Base-by-base conservation (phyloP, 2,329 filamentous ascomycete genomes). In the Didymella glomerata region DNA sequence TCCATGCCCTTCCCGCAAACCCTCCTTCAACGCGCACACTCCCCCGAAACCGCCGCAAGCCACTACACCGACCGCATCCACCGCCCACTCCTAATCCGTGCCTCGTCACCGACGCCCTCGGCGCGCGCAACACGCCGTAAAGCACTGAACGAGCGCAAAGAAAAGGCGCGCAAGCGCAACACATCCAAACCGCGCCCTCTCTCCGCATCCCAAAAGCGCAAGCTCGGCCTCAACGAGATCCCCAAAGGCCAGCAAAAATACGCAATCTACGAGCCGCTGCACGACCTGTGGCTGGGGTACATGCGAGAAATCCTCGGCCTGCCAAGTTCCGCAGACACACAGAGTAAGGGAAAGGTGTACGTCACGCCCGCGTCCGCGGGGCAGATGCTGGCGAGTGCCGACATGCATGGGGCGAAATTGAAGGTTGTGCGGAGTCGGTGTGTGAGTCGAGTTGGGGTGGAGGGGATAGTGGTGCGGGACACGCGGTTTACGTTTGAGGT, bases 401-500 rank as follows among this genome's bases (percentile, higher is more conserved):
- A 99, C 78, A 94, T 93, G 70, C 93, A 98, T 75, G 95, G 95
- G 1, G 93, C 94, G 16, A 81, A 88, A 67, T 76, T 97, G 20
- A 88, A 93, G 78, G 92, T 98, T 22, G 90, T 94, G 54, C 81
- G 93, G 68, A 95, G 93, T 76, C 80, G 86, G 28, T 97, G 93
- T 75, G 86, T 90, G 16, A 88, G 90, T 53, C 84, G 94, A 16
- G 93, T 99, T 0, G 94, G 95, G 0, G 78, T 94, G 53, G 86
- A 83, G 68, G 95, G 95, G 16, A 94, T 98, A 68, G 90, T 98
- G 60, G 87, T 97, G 40, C 88, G 91, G 74, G 95, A 99, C 79
- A 89, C 90, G 50, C 92, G 90, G 74, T 94, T 90, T 71, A 89
- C 90, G 1, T 91, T 98, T 77, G 91, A 96, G 76, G 80, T 99